Percentiles rank a stretch among this genome's conserved stretches.
These are phyloP conservation scores for Ceratobasidium theobromae DNA, from an alignment of 1,284 basidiomycete species.

Conservation along the genomic window DNA sequence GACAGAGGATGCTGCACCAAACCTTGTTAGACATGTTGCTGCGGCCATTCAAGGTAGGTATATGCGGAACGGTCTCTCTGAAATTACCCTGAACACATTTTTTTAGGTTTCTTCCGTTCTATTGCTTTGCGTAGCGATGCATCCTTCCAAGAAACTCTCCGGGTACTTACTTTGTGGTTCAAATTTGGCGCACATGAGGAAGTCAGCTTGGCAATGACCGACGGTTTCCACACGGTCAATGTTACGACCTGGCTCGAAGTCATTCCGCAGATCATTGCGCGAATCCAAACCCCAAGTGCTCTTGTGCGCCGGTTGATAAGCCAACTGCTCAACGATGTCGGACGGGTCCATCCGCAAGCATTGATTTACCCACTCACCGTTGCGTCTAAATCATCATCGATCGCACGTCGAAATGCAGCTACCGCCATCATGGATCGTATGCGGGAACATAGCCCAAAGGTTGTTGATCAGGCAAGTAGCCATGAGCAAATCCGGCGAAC, in stretches of 20 bases:
- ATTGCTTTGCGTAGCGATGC: conserved; percentile 90
- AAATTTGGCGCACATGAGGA: conserved; percentile 93
- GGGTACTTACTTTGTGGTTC: conserved; percentile 97
- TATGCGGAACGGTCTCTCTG: neutral
- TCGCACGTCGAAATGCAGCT: conserved; percentile 81
- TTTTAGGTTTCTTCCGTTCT: conserved; percentile 88
- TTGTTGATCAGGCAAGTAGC: conserved; percentile 78
- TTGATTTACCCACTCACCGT: conserved; percentile 98
- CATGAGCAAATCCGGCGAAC: conserved; percentile 22
- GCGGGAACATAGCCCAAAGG: conserved; percentile 84
- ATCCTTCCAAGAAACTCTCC: conserved; percentile 92
- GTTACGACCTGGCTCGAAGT: conserved; percentile 99
- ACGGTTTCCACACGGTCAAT: conserved; percentile 86
- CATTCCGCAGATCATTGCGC: conserved; percentile 97
- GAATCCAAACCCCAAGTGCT: conserved; percentile 91
- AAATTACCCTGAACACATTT: neutral
- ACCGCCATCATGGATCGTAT: conserved; percentile 90
- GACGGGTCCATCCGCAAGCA: conserved; percentile 96
- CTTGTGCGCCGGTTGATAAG: conserved; percentile 91
- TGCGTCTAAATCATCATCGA: conserved; percentile 93
- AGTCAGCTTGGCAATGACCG: conserved; percentile 87
- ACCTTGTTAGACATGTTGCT: conserved; percentile 84
- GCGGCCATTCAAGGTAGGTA: conserved; percentile 86
- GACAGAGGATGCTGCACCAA: conserved; percentile 65
- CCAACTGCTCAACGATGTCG: conserved; percentile 87